phyloP scores from a whole-genome alignment of 164 flowering plant genomes.

The Umbellularia californica region DNA sequence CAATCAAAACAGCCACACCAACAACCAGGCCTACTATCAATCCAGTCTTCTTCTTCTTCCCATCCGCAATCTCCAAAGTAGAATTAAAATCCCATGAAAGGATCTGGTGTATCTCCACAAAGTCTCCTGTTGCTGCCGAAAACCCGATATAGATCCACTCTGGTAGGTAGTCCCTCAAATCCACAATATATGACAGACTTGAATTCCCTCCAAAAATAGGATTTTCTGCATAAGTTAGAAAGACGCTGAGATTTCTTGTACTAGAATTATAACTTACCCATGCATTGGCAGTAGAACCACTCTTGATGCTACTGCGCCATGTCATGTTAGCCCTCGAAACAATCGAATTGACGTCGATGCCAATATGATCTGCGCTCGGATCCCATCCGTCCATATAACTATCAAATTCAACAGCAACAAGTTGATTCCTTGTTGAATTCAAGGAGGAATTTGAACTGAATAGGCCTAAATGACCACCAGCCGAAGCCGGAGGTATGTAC shows the following conservation, averaged over 20 bases:
- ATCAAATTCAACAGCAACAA: constrained; percentile 35
- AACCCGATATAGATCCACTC: constrained; percentile 22
- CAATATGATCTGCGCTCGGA: constrained; percentile 22
- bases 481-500: constrained; percentile 28
- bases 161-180: constrained; percentile 15
- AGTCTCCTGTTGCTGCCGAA: constrained; percentile 9
- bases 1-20: neutral
- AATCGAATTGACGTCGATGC: constrained; percentile 27
- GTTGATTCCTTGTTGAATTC: constrained; percentile 5
- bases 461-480: constrained; percentile 42
- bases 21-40: neutral
- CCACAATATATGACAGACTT: constrained; percentile 10
- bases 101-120: neutral
- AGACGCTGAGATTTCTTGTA: constrained; percentile 11
- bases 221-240: constrained; percentile 7
- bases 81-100: constrained; percentile 25
- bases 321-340: neutral
- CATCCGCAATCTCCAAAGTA: neutral
- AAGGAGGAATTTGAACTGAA: constrained; percentile 15
- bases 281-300: neutral
- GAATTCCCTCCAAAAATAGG: neutral
- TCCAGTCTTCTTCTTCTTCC: neutral
- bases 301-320: constrained; percentile 14
- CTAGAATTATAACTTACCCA: constrained; percentile 19
- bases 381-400: constrained; percentile 24